Evolutionary conservation across 352 stramenopile species (phyloP).

Genomic region (Phytophthora hybrid): DNA sequence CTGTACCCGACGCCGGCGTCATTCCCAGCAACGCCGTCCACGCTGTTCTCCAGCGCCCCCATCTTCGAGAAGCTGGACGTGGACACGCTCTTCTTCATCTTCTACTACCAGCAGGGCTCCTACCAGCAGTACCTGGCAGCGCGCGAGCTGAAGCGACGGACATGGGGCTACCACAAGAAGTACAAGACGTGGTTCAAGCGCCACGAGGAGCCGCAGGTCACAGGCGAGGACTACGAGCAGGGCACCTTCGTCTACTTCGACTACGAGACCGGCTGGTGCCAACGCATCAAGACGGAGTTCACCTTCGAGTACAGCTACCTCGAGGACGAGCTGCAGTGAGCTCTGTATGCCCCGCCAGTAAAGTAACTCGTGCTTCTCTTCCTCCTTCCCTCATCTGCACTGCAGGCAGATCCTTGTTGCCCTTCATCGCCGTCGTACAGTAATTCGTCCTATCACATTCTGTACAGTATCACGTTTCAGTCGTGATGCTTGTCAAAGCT

Average conservation of each 20-base stretch:
- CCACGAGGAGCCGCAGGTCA: constrained; percentile 96
- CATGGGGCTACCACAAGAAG: constrained; percentile 99
- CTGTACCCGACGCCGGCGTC: constrained; percentile 93
- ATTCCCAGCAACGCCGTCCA: constrained; percentile 91
- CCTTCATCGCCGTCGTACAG: neutral
- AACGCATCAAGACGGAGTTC: constrained; percentile 99
- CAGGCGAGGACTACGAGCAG: constrained; percentile 99
- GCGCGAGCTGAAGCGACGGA: constrained; percentile 98
- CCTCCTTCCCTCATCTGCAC: neutral
- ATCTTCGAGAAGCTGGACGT: constrained; percentile 98
- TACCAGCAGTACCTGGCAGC: constrained; percentile 99
- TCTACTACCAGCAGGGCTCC: constrained; percentile 99
- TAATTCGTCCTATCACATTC: neutral
- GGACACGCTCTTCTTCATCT: constrained; percentile 99
- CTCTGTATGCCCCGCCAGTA: constrained; percentile 31
- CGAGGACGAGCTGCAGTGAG: constrained; percentile 91
- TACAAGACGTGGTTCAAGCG: constrained; percentile 99
- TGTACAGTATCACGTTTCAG: neutral
- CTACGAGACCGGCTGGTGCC: constrained; percentile 99
- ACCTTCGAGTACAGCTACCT: constrained; percentile 99
- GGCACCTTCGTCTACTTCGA: constrained; percentile 99
- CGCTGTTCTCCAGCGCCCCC: constrained; percentile 93
- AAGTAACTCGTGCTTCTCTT: constrained; percentile 37
- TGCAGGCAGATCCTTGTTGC: neutral
- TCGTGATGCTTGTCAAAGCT: neutral